Evolutionary conservation across 345 rosid species (phyloP).

Genomic region (Arabis alpina): DNA sequence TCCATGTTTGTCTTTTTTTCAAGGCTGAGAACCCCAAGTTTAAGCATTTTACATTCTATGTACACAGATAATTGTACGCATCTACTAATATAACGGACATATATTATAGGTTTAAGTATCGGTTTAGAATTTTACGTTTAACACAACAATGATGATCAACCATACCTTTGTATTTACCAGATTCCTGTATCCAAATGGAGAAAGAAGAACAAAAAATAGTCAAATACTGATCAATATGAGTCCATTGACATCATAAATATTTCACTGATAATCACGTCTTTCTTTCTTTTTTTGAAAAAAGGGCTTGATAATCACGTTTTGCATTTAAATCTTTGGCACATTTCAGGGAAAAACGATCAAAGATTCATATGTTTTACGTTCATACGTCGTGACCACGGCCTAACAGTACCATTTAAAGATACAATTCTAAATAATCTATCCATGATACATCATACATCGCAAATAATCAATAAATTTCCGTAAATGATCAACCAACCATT

Average conservation of each 20-base stretch:
- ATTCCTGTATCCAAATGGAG: slow-evolving; percentile 11
- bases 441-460: neutral
- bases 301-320: neutral
- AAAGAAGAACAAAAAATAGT: neutral
- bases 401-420: neutral
- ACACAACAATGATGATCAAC: neutral
- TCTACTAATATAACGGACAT: too few relatives aligned
- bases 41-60: too few relatives aligned
- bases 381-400: neutral
- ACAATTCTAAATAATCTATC: neutral
- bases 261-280: neutral
- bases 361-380: neutral
- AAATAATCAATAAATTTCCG: neutral
- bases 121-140: too few relatives aligned
- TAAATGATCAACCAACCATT: neutral
- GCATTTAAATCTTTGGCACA: neutral
- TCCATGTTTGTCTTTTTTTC: too few relatives aligned
- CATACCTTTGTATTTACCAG: neutral
- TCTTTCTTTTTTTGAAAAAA: too few relatives aligned
- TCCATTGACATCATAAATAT: neutral
- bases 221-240: neutral
- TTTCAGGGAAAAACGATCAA: neutral
- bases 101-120: too few relatives aligned
- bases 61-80: too few relatives aligned
- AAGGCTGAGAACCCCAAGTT: too few relatives aligned